Percentiles rank a stretch among this genome's conserved stretches.
phyloP scores from a whole-genome alignment of 1,284 basidiomycete species.

The Calocybe gambosa region DNA sequence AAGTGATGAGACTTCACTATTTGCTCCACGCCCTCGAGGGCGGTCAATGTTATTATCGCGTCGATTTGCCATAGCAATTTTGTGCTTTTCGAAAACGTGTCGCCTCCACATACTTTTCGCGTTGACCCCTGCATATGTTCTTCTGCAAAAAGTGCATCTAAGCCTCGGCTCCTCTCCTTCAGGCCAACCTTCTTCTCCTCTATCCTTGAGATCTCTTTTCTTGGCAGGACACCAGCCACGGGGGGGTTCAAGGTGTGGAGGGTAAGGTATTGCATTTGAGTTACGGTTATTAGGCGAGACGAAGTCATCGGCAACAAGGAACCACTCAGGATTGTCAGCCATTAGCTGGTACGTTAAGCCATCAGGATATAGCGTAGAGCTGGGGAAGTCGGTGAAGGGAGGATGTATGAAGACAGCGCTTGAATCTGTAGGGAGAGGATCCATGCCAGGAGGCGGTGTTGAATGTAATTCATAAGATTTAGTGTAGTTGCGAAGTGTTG shows the following conservation, averaged over 20 bases:
- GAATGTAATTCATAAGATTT: slow-evolving; percentile 33
- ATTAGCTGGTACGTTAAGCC: slow-evolving; percentile 64
- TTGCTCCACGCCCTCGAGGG: slow-evolving; percentile 53
- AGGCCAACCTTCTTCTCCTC: slow-evolving; percentile 61
- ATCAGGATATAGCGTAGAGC: slow-evolving; percentile 51
- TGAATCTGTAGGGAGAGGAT: slow-evolving; percentile 58
- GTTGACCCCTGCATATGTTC: slow-evolving; percentile 75
- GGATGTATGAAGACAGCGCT: slow-evolving; percentile 63
- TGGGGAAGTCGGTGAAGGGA: slow-evolving; percentile 61
- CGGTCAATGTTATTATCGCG: slow-evolving; percentile 56
- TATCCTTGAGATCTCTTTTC: slow-evolving; percentile 65
- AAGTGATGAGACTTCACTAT: slow-evolving; percentile 40
- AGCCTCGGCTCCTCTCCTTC: slow-evolving; percentile 71
- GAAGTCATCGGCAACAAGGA: slow-evolving; percentile 64
- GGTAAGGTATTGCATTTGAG: slow-evolving; percentile 54
- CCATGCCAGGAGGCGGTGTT: slow-evolving; percentile 50
- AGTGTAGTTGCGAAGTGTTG: slow-evolving; percentile 20
- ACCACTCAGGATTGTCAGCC: slow-evolving; percentile 70
- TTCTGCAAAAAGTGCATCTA: slow-evolving; percentile 74
- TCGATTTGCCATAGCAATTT: slow-evolving; percentile 78
- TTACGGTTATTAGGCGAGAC: slow-evolving; percentile 41
- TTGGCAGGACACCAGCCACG: slow-evolving; percentile 76
- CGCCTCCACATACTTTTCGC: slow-evolving; percentile 85
- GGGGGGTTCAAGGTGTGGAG: slow-evolving; percentile 68
- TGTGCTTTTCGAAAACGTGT: slow-evolving; percentile 81